Percentiles rank a stretch among this genome's conserved stretches.
Conservation (phyloP, 2,329 filamentous ascomycete species). For the Botrytis medusae region DNA sequence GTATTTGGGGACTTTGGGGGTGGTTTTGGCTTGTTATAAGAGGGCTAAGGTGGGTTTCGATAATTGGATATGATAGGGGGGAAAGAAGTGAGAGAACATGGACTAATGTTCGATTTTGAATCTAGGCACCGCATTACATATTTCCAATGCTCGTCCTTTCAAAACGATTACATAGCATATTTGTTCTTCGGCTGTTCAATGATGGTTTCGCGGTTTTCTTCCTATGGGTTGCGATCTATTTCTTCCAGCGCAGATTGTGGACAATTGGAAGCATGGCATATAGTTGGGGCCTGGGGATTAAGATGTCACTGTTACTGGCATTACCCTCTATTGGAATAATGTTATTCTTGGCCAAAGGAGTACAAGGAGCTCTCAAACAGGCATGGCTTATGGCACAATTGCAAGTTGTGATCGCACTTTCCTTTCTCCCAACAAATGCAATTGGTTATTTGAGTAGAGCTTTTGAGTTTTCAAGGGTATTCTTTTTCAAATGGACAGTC, state of each 20-base stretch:
- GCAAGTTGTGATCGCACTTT: conserved; percentile 66
- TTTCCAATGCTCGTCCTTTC: conserved; percentile 83
- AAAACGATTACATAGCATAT: conserved; percentile 92
- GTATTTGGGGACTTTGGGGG: conserved; percentile 71
- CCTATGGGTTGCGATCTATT: conserved; percentile 77
- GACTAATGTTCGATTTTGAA: conserved; percentile 18
- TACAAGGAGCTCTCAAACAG: conserved; percentile 63
- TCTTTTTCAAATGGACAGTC: conserved; percentile 97
- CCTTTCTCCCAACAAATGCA: conserved; percentile 68
- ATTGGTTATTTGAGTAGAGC: conserved; percentile 75
- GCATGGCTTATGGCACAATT: conserved; percentile 71
- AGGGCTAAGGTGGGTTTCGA: conserved; percentile 59
- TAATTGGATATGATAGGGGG: not conserved
- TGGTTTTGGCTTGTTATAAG: conserved; percentile 83
- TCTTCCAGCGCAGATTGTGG: conserved; percentile 75
- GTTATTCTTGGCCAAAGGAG: conserved; percentile 71
- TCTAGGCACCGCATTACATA: conserved; percentile 78
- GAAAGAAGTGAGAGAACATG: not conserved
- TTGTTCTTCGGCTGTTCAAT: conserved; percentile 90
- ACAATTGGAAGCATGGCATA: conserved; percentile 70
- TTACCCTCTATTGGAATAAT: conserved; percentile 78
- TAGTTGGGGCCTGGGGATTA: conserved; percentile 80
- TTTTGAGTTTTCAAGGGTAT: conserved; percentile 87
- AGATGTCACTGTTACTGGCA: conserved; percentile 86
- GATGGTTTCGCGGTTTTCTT: conserved; percentile 86